Evolutionary conservation across 306 rosid species (phyloP), one percentile per base, ranked within the genome.

Genomic region (Chamaecrista fasciculata): DNA sequence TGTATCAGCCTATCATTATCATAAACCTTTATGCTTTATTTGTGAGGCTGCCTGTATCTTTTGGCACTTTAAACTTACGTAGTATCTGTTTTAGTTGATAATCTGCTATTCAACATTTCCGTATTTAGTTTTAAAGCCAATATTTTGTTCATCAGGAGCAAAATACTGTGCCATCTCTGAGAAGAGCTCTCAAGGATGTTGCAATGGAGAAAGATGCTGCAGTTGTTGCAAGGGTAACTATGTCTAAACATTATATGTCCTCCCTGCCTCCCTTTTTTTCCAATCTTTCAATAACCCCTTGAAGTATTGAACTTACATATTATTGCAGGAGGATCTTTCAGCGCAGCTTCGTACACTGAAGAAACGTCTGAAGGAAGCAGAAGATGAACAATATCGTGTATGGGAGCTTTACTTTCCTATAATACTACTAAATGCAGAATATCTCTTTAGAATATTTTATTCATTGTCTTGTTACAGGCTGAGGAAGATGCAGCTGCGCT

Each of bases 121-220:
- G 25, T 44, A 33, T 67, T 14, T 24, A 62, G 23, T 26, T 58
- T 47, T 63, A 19, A 66, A 53, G 39, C n/a, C n/a, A 21, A 40
- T 29, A 68, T 52, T 62, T 62, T 56, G 79, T 75, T 75, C 37
- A 6, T 71, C 76, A 88, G 99, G 97, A 91, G 71, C 78, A 81
- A 70, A 83, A 69, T 71, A 88, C 89, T 6, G 88, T 88, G 50
- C 95, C 96, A 21, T 94, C 97, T 50, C 84, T 94, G 65, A 82
- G 98, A 71, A 94, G 81, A 85, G 89, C 98, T 66, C 90, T 94
- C 72, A 94, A 70, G 78, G 95, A 88, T 76, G 97, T 94, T 25
- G 97, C 99, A 2, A 94, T 94, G 96, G 97, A 94, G 81, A 94
- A 94, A 82, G 97, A 94, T 80, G 97, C 97, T 36, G 97, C 99